Evolutionary conservation across 495 filamentous ascomycete genomes (phyloP), one percentile per base, ranked within the genome.

Genomic region (Chaetomidium leptoderma): DNA sequence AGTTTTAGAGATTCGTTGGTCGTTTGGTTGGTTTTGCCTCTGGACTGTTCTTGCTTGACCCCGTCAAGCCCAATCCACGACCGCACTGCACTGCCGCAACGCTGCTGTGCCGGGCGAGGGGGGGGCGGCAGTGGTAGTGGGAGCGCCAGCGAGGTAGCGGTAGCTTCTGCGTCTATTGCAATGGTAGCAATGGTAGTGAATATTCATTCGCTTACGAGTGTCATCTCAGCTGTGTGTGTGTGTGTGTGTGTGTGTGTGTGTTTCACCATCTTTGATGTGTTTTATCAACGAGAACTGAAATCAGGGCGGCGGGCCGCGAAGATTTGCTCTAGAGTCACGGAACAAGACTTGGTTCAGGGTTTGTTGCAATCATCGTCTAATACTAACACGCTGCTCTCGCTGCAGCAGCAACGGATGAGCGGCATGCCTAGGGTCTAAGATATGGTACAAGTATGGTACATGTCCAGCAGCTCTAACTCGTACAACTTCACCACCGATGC

Each of bases 1-100:
- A 51, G 47, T 37, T 51, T 36, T 26, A 36, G 47, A 51, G 47
- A 51, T 53, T 35, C 33, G 33, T 23, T 21, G 35, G 5, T 26
- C 6, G 27, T 42, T 39, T 40, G 40, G 40, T 27, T 29, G 33
- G 10, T 9, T 19, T n/a, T 17, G 46, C 11, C 4, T 53, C 13
- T 43, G 23, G 16, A 2, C 16, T 27, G 27, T 46, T 29, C 13
- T 30, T 4, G 14, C 23, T 47, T 29, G 14, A 24, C 44, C 4
- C 30, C 44, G 26, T 29, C 11, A 11, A 11, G 16, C 14, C 44
- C 26, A 26, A 8, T 19, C 29, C 44, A 17, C 44, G 29, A 47
- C n/a, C n/a, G n/a, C 44, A 29, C 26, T n/a, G 14, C 14, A 30
- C 24, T 24, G 11, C 43, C 19, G 32, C 32, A 7, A 42, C 13